Percentiles rank a stretch among this genome's conserved stretches.
Conservation (phyloP, 2,329 filamentous ascomycete species). For the Magnaporthales sp. region DNA sequence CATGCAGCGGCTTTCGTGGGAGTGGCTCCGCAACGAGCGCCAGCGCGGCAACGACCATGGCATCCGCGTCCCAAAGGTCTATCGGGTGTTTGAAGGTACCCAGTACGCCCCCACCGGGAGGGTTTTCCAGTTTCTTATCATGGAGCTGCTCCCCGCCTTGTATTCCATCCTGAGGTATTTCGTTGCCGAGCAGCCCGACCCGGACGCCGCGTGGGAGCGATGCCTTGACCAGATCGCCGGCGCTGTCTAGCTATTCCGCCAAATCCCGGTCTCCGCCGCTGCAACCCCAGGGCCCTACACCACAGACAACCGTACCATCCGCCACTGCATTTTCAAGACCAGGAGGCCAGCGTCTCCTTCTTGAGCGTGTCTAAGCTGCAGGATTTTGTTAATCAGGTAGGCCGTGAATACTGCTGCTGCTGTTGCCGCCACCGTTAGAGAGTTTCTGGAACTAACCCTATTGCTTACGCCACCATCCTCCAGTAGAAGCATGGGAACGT, state of each 20-base stretch:
- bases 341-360: neutral
- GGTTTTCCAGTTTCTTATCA: neutral
- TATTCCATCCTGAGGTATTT: neutral
- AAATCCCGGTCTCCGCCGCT: neutral
- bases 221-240: neutral
- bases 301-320: neutral
- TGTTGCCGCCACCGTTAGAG: neutral
- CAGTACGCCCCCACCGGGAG: neutral
- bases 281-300: neutral
- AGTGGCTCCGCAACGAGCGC: neutral
- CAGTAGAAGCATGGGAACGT: neutral
- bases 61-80: neutral
- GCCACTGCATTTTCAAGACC: neutral
- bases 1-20: neutral
- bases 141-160: neutral
- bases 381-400: neutral
- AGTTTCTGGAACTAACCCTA: neutral
- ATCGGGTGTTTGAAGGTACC: neutral
- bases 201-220: neutral
- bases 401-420: neutral
- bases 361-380: neutral
- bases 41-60: neutral
- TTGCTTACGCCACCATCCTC: neutral
- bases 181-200: neutral
- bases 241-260: neutral